A percentile compares a stretch with the other conserved stretches of the same genome.
Evolutionary conservation across 306 rosid genomes (phyloP).

Genomic region (Crotalaria pallida): DNA sequence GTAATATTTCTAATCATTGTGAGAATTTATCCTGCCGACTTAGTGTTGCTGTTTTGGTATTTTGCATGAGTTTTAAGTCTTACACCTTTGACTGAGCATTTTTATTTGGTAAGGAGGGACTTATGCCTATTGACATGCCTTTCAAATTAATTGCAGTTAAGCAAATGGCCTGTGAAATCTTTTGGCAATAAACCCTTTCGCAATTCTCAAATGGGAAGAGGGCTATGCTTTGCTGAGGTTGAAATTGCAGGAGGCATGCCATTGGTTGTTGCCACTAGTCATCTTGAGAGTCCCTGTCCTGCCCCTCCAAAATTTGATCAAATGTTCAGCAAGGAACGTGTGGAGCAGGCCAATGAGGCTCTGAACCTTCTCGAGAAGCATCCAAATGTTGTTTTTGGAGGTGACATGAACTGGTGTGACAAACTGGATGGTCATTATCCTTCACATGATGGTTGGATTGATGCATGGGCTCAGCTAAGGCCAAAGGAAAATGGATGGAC

Average conservation of each 20-base stretch:
- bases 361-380: constrained; percentile 46
- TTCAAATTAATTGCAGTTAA: constrained; percentile 46
- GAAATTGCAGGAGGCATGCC: constrained; percentile 44
- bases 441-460: constrained; percentile 60
- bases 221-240: constrained; percentile 73
- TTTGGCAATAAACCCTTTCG: constrained; percentile 54
- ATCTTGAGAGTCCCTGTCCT: constrained; percentile 92
- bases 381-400: constrained; percentile 74
- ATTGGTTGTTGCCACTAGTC: constrained; percentile 81
- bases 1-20: not conserved
- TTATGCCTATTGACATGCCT: not conserved
- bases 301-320: constrained; percentile 91
- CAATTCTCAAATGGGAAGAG: constrained; percentile 83
- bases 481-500: constrained; percentile 81
- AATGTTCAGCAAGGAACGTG: constrained; percentile 91
- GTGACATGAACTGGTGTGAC: constrained; percentile 98
- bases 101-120: not conserved
- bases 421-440: constrained; percentile 82
- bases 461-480: constrained; percentile 67
- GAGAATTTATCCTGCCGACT: not conserved
- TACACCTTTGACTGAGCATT: not conserved
- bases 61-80: not conserved
- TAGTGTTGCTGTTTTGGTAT: not conserved
- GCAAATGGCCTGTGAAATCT: constrained; percentile 71
- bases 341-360: constrained; percentile 72